Conservation (phyloP, 495 filamentous ascomycete genomes). For the Clavariopsis aquatica region DNA sequence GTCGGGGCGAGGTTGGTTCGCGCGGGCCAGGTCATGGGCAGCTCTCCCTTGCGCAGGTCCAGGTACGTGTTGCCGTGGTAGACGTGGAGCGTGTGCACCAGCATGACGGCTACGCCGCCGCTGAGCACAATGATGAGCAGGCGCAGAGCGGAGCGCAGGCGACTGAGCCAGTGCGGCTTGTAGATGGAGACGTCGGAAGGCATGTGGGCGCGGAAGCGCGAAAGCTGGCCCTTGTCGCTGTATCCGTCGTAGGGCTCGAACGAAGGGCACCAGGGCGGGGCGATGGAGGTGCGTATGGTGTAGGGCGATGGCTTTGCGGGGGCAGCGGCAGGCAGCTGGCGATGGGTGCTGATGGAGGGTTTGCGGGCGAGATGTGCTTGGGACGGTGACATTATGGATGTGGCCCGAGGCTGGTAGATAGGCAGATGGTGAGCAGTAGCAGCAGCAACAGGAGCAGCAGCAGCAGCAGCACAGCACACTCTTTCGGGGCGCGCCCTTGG, state of each 20-base stretch:
- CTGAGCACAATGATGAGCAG: slow-evolving; percentile 35
- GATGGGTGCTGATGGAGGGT: slow-evolving; percentile 1
- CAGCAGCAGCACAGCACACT: no score
- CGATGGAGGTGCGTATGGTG: neutral
- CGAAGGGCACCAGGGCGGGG: neutral
- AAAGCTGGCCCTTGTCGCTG: slow-evolving; percentile 4
- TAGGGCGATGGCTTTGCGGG: neutral
- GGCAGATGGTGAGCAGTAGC: no score
- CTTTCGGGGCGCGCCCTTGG: neutral
- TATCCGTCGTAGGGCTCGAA: neutral
- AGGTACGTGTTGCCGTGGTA: slow-evolving; percentile 30
- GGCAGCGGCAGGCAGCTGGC: neutral
- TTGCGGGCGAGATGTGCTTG: neutral
- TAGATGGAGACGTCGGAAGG: slow-evolving; percentile 8
- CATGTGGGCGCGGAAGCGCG: slow-evolving; percentile 23
- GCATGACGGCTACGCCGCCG: slow-evolving; percentile 21
- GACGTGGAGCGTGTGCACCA: slow-evolving; percentile 30
- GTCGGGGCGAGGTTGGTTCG: slow-evolving; percentile 30
- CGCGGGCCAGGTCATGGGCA: slow-evolving; percentile 35
- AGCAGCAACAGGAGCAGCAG: no score
- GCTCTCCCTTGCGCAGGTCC: slow-evolving; percentile 32
- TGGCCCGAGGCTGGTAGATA: neutral
- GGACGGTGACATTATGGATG: neutral
- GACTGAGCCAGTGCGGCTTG: slow-evolving; percentile 26
- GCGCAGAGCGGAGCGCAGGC: slow-evolving; percentile 28